Percentiles rank a stretch among this genome's conserved stretches.
Conservation (phyloP, 345 rosid genomes). For the Acer negundo region DNA sequence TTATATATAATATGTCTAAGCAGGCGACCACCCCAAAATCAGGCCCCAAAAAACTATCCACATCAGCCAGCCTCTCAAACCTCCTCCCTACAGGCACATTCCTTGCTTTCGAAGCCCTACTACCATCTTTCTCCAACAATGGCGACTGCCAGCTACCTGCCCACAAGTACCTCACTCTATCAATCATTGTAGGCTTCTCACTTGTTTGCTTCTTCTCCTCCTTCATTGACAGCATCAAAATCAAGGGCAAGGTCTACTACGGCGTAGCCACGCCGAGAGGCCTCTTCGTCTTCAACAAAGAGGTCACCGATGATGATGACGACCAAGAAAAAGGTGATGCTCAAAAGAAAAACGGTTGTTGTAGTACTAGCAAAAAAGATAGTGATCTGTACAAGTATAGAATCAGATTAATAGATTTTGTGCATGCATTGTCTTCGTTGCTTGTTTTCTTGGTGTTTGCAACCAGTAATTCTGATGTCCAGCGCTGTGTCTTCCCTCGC, state of each 20-base stretch:
- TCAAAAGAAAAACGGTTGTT: not conserved
- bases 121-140: slow-evolving; percentile 51
- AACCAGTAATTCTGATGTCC: slow-evolving; percentile 38
- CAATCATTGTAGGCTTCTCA: slow-evolving; percentile 28
- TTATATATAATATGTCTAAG: not conserved
- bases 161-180: slow-evolving; percentile 39
- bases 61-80: slow-evolving; percentile 53
- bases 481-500: slow-evolving; percentile 37
- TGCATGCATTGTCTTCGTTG: slow-evolving; percentile 49
- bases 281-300: slow-evolving; percentile 35
- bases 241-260: slow-evolving; percentile 37
- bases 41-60: slow-evolving; percentile 19
- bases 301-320: not conserved
- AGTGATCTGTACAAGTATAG: not conserved
- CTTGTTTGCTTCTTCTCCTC: slow-evolving; percentile 48
- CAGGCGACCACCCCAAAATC: too few species aligned
- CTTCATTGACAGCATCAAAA: slow-evolving; percentile 51
- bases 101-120: slow-evolving; percentile 44
- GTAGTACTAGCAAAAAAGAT: too few species aligned
- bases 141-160: slow-evolving; percentile 36
- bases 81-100: slow-evolving; percentile 60
- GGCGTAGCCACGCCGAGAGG: slow-evolving; percentile 44
- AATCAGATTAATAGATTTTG: slow-evolving; percentile 37
- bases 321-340: not conserved
- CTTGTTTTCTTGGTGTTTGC: slow-evolving; percentile 58